Base-by-base conservation (phyloP, 305 asterid genomes). In the Fraxinus sp. region DNA sequence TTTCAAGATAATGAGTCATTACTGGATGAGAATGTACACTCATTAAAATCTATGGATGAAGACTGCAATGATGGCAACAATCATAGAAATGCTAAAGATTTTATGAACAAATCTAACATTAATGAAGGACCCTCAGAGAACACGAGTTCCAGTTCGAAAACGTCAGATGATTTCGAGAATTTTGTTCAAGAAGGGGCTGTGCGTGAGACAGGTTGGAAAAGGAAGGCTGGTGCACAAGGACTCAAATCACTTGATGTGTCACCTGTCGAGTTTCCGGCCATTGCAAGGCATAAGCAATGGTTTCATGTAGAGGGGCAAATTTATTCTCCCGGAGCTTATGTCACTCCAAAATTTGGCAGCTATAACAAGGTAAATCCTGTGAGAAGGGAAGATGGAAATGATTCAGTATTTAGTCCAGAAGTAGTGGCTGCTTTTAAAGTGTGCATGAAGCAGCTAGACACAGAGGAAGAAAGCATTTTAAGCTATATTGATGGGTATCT, bases 301-400 rank as follows among this genome's bases (percentile, higher is more conserved):
- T 73, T 33, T 74, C 80, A 62, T 11, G 83, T 22, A 30, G 90
- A 87, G 52, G 86, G 79, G 2, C 86, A 85, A 55, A 75, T 82
- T 49, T 82, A 78, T 46, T 89, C 88, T 16, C 89, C 92, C 3
- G 85, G 87, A 39, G 30, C 86, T 46, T 88, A 83, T 10, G 62
- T 81, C 3, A 88, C 93, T 75, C 93, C 91, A 0, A 90, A 87
- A 77, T 90, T 90, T 20, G 93, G 89, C 18, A 84, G 87, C 86
- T 87, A 90, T 26, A 86, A 88, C 30, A 78, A 70, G 70, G 80
- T 26, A 10, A 20, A 32, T 30, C 74, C 57, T 10, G 46, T 39
- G n/a, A 22, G 10, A 10, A 33, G 55, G 14, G 85, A 71, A 9
- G 72, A 20, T 6, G 77, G 36, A 1, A 74, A 76, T 28, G 64